Evolutionary conservation across 2,329 filamentous ascomycete genomes (phyloP).

Genomic region (Davidsoniella neocaledoniae): DNA sequence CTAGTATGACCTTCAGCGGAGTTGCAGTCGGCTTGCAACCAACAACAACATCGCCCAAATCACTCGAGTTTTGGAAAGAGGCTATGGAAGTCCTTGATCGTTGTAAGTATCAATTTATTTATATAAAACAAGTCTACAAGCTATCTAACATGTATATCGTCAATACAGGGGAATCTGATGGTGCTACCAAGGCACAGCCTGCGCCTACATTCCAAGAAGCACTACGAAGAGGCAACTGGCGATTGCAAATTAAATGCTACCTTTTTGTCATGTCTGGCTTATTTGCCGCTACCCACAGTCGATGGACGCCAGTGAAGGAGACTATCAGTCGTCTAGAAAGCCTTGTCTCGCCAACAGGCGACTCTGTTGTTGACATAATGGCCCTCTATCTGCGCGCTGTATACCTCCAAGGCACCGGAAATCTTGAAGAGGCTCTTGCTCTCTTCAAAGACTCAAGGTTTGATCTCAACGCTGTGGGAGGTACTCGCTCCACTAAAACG

Average conservation of each 20-base stretch:
- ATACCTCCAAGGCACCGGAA: constrained; percentile 60
- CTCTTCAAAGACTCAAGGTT: constrained; percentile 50
- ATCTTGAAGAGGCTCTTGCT: constrained; percentile 48
- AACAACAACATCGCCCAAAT: constrained; percentile 19
- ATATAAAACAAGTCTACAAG: constrained; percentile 13
- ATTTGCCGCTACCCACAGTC: constrained; percentile 50
- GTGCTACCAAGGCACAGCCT: constrained; percentile 8
- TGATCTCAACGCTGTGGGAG: constrained; percentile 27
- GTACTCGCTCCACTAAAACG: constrained; percentile 34
- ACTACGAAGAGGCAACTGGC: constrained; percentile 44
- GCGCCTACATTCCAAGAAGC: constrained; percentile 30
- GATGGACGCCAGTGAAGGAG: constrained; percentile 48
- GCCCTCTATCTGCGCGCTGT: constrained; percentile 58
- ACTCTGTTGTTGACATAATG: constrained; percentile 29
- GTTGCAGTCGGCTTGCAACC: constrained; percentile 28
- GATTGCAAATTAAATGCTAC: constrained; percentile 48
- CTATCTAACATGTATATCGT: neutral
- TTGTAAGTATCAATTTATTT: constrained; percentile 21
- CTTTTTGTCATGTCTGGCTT: constrained; percentile 56
- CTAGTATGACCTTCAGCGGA: constrained; percentile 38
- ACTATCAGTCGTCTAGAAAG: constrained; percentile 36
- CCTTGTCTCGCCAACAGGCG: constrained; percentile 24
- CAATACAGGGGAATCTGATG: constrained; percentile 13
- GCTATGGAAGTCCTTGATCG: constrained; percentile 30
- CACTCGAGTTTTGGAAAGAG: constrained; percentile 26